Evolutionary conservation across 2,329 filamentous ascomycete species (phyloP), one percentile per base, ranked within the genome.

Genomic region (Penicillium sp.): DNA sequence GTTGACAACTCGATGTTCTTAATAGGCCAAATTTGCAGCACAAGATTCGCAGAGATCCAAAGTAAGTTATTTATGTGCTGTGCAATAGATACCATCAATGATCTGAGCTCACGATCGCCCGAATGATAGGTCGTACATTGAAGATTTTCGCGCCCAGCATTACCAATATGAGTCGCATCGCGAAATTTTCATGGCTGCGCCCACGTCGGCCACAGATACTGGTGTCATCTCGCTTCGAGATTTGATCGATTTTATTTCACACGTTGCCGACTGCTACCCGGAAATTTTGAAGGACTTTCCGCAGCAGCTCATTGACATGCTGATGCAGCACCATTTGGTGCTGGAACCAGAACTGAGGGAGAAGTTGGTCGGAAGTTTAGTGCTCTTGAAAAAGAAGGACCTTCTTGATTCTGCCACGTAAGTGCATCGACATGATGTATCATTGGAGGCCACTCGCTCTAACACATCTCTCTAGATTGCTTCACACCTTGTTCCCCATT

Each of bases 401-500:
- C 77, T 95, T 30, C 82, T 98, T 48, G 84, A 95, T 62, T 95
- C 89, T 15, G 75, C 80, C 30, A 80, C 75, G 61, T 73, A 65
- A 44, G 66, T 47, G n/a, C 14, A 4, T 27, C 25, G 10, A 4
- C 6, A 6, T 6, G n/a, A 27, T 6, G 11, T 27, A 11, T 6
- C 12, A 6, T n/a, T 6, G 11, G n/a, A 11, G 9, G 6, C 12
- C 18, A 9, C 18, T 22, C 5, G 9, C n/a, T 27, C 25, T 27
- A 13, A 27, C 25, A 13, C 6, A 27, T 32, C 14, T 9, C 15
- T 33, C 11, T 38, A 65, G 71, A 7, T 76, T 96, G 2, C 75
- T 96, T 30, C 90, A 92, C 43, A 89, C 87, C 0, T 74, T 96
- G n/a, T 95, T 96, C 65, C 90, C 90, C 0, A 85, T 98, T 51